Evolutionary conservation across 192 early-diverging fungal species (phyloP).

Genomic region (Allomyces macrogynus): DNA sequence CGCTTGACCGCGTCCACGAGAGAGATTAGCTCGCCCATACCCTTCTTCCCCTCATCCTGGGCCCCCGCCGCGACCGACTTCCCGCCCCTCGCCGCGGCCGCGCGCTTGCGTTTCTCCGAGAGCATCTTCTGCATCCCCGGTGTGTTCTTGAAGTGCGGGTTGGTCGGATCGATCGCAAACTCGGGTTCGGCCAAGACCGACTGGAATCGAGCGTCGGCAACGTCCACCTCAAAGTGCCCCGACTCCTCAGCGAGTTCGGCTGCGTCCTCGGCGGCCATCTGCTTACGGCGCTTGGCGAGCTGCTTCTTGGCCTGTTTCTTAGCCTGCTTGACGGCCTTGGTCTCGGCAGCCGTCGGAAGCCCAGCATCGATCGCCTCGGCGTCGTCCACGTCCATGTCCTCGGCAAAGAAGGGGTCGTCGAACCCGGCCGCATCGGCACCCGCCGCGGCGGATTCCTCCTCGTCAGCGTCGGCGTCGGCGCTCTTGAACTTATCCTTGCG

Average conservation of each 20-base stretch:
- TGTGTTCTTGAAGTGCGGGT: conserved; percentile 42
- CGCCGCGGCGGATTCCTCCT: conserved; percentile 30
- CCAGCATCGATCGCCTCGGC: conserved; percentile 11
- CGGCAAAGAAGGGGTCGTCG: conserved; percentile 22
- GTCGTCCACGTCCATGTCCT: conserved; percentile 32
- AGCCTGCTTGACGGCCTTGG: conserved; percentile 61
- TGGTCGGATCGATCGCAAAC: conserved; percentile 89
- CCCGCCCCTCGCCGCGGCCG: background rate
- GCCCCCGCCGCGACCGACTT: background rate
- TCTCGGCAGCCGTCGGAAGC: conserved; percentile 43
- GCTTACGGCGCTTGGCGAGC: conserved; percentile 18
- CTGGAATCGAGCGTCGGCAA: conserved; percentile 65
- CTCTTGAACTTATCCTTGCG: conserved; percentile 28
- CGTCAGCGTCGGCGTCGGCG: conserved; percentile 7
- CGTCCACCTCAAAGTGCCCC: conserved; percentile 60
- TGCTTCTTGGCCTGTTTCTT: conserved; percentile 12
- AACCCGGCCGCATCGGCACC: conserved; percentile 29
- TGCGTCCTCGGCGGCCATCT: conserved; percentile 25
- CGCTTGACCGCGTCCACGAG: background rate
- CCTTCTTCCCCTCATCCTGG: background rate
- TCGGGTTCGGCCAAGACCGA: conserved; percentile 58
- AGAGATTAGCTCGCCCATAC: background rate
- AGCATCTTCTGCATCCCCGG: background rate
- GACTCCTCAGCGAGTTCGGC: conserved; percentile 36
- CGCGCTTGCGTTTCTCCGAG: background rate